Base-by-base conservation (phyloP, 2,329 filamentous ascomycete genomes). In the Triangularia setosa region DNA sequence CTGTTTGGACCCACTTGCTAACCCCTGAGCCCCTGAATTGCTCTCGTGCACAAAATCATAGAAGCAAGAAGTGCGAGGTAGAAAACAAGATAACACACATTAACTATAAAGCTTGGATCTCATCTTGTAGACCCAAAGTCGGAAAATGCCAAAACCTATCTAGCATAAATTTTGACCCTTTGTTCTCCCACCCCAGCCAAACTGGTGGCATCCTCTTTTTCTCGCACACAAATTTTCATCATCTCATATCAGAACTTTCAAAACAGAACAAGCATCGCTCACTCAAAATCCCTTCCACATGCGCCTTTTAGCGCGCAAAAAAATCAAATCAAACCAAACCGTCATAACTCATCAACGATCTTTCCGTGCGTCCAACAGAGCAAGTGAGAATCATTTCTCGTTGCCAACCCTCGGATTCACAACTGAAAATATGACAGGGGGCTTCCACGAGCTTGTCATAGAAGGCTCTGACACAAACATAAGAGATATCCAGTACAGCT, bases 401-500 rank as follows among this genome's bases (percentile, higher is more conserved):
- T 48, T 48, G n/a, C 68, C 69, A 7, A 68, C 65, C 21, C 65
- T 69, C 9, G 69, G 69, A 18, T 64, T 70, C 6, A 27, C 59
- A 21, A 18, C 33, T 1, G 61, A 57, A 61, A 70, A 72, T 2
- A 56, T 63, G 48, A 66, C 63, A 1, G 68, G 68, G 16, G 67
- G 64, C 16, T 59, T 57, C 67, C 69, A 69, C 11, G 57, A 57
- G 1, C 21, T n/a, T 11, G 61, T 61, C 9, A n/a, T 60, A 1
- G 63, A 52, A 1, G 63, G 40, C 5, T 57, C 54, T 4, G 66
- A 64, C 1, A 62, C 28, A 33, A 72, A 71, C 67, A 72, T 71
- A 14, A 56, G 64, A 14, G 69, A 71, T 8, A 70, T 28, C 67
- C 70, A 72, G 25, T 61, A 71, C 16, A 71, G 52, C 27, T 69